Evolutionary conservation across 2,329 filamentous ascomycete genomes (phyloP), one percentile per base, ranked within the genome.

Genomic region (Ascochyta pisi): DNA sequence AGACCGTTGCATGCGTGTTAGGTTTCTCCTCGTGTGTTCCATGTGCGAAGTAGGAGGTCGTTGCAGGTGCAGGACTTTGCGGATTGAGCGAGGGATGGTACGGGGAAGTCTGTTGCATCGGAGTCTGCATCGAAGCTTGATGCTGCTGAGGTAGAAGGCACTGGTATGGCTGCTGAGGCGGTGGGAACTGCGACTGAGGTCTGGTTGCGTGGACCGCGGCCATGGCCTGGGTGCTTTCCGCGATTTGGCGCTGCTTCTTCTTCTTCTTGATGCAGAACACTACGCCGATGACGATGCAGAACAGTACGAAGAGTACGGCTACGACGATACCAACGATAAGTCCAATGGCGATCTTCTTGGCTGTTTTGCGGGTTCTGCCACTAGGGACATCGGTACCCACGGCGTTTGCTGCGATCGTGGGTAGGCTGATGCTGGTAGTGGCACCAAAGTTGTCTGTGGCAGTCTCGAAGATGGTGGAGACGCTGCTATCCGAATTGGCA

Each of bases 271-370:
- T 54, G 41, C 57, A 57, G 52, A 68, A 62, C 38, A 66, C 54
- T 3, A 67, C 50, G 22, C 59, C 58, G 24, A 61, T 57, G 16
- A 41, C 54, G 42, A 64, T 44, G 45, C 61, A 47, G 54, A 61
- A 54, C 33, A 68, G 22, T 3, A 70, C 22, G 23, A 62, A 41
- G 13, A 70, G 51, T 12, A 45, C 62, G 7, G 61, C 67, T 9
- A 62, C 44, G 8, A 61, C 65, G 13, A 61, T 58, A n/a, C 68
- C 67, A 15, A 63, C 50, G 9, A 71, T 68, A 3, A 62, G 10
- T 8, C 56, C 61, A 6, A 68, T 44, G 24, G 60, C 52, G 23
- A 65, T 35, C 31, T 62, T 67, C 51, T 61, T 68, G 10, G 16
- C 47, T 9, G 49, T 53, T 29, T 46, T 60, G n/a, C 23, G 43